Percentiles rank a stretch among this genome's conserved stretches.
phyloP scores from a whole-genome alignment of 306 rosid genomes.

The Mimosa bimucronata region DNA sequence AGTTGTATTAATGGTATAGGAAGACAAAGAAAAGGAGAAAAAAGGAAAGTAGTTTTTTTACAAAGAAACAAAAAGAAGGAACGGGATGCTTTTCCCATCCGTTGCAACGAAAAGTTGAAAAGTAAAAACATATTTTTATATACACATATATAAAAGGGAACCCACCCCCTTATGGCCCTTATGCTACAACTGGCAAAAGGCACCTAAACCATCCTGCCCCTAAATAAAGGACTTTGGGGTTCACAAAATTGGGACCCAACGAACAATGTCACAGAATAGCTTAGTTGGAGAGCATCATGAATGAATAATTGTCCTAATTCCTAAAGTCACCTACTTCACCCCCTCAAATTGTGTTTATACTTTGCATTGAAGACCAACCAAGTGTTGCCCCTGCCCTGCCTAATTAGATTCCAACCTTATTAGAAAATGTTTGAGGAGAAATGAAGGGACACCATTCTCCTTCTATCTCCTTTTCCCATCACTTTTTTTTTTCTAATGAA shows the following conservation, averaged over 20 bases:
- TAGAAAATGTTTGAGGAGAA: neutral
- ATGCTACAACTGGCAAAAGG: constrained; percentile 54
- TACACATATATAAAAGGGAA: neutral
- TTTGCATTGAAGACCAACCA: constrained; percentile 38
- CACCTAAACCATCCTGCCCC: constrained; percentile 26
- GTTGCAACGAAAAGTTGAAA: constrained; percentile 36
- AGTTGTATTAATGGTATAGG: neutral
- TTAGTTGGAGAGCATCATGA: constrained; percentile 62
- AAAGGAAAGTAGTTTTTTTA: neutral
- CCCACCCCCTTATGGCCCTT: constrained; percentile 26
- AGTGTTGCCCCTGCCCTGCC: neutral
- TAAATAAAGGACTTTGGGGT: constrained; percentile 45
- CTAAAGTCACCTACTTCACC: constrained; percentile 53
- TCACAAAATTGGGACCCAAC: constrained; percentile 55
- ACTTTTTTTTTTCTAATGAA: neutral
- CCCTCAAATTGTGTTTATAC: constrained; percentile 40
- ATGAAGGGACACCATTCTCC: neutral
- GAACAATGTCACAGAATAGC: constrained; percentile 44
- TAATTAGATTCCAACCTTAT: neutral
- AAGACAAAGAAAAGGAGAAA: constrained; percentile 16
- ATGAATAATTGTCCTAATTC: constrained; percentile 53
- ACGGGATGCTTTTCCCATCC: constrained; percentile 36
- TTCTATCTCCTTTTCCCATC: neutral
- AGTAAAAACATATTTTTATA: neutral
- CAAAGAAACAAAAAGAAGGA: constrained; percentile 51